These are phyloP conservation scores for Leccinum sublutescens DNA, from an alignment of 768 basidiomycete genomes.

Conservation along the genomic window DNA sequence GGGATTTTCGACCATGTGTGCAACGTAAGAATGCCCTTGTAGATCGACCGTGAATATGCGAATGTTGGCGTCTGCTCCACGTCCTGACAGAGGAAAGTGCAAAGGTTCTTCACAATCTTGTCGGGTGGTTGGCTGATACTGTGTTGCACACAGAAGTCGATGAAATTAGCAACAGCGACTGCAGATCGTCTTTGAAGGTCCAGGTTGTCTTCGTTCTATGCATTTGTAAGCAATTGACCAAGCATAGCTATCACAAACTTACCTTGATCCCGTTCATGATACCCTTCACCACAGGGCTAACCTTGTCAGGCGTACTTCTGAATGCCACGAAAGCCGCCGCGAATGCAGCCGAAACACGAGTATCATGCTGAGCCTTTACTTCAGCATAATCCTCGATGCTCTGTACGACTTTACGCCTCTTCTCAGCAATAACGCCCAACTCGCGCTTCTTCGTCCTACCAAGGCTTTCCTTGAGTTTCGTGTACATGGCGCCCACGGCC, in stretches of 20 bases:
- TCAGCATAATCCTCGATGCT: conserved; percentile 80
- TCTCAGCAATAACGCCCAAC: conserved; percentile 70
- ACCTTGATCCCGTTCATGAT: conserved; percentile 99
- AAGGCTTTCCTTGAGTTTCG: conserved; percentile 68
- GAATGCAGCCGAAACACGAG: conserved; percentile 84
- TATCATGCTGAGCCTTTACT: conserved; percentile 82
- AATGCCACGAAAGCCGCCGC: conserved; percentile 91
- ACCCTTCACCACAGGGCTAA: conserved; percentile 94
- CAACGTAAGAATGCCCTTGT: conserved; percentile 79
- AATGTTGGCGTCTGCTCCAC: conserved; percentile 88
- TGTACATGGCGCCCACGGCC: conserved; percentile 70
- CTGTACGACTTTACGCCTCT: conserved; percentile 61
- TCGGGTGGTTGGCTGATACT: conserved; percentile 82
- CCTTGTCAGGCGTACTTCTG: conserved; percentile 82
- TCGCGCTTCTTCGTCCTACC: conserved; percentile 79
- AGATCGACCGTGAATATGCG: conserved; percentile 55
- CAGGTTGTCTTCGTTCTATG: conserved; percentile 81
- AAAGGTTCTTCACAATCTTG: conserved; percentile 96
- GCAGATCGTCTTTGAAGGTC: conserved; percentile 90
- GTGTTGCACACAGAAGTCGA: conserved; percentile 76
- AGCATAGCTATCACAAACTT: conserved; percentile 16
- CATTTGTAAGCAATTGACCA: conserved; percentile 6
- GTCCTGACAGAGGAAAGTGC: conserved; percentile 95
- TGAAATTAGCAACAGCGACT: conserved; percentile 79
- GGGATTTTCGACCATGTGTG: conserved; percentile 41